Conservation (phyloP, 331 rosid species). For the Acacia pycnantha region DNA sequence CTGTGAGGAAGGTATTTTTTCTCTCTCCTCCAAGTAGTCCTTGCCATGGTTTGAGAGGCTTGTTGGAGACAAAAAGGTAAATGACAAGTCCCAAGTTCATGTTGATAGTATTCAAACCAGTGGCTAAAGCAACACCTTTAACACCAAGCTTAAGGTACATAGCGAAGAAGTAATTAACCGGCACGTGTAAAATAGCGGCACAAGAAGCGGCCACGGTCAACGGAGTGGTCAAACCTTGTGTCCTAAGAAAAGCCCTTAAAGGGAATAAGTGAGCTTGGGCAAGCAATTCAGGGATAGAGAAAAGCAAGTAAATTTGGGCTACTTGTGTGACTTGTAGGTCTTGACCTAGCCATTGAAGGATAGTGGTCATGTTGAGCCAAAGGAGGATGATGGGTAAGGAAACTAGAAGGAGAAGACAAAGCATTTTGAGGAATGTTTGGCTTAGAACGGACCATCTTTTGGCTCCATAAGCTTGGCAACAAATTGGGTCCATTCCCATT, state of each 20-base stretch:
- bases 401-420: conserved; percentile 73
- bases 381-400: conserved; percentile 60
- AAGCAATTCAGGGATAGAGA: conserved; percentile 82
- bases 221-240: conserved; percentile 81
- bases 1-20: conserved; percentile 4
- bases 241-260: conserved; percentile 64
- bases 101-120: conserved; percentile 77
- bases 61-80: conserved; percentile 58
- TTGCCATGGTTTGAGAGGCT: conserved; percentile 82
- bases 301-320: conserved; percentile 75
- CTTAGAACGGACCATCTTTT: conserved; percentile 68
- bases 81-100: conserved; percentile 56
- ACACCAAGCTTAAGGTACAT: conserved; percentile 66
- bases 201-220: conserved; percentile 62
- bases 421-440: conserved; percentile 69
- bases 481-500: conserved; percentile 93
- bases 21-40: conserved; percentile 15
- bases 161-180: conserved; percentile 65
- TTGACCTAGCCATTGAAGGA: conserved; percentile 74
- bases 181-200: conserved; percentile 74
- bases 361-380: conserved; percentile 74
- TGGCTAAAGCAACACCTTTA: conserved; percentile 72
- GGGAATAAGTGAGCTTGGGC: conserved; percentile 83
- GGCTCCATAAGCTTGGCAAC: conserved; percentile 97
- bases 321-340: conserved; percentile 75